Percentiles rank a stretch among this genome's conserved stretches.
Evolutionary conservation across 352 stramenopile genomes (phyloP).

Genomic region (Hyphochytrium catenoides): DNA sequence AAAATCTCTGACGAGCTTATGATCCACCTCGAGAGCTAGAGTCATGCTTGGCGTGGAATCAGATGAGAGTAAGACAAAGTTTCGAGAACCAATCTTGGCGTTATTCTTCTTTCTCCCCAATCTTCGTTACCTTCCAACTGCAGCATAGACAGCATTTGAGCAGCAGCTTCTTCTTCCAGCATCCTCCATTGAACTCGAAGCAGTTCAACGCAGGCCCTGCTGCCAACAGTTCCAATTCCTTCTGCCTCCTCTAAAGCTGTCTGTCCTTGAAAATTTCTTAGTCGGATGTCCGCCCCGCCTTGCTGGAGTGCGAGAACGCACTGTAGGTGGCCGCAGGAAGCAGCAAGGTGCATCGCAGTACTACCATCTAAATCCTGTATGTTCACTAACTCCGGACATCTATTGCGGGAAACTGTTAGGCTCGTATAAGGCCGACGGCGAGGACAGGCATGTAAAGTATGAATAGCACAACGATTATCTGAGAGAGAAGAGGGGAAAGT

Average conservation of each 20-base stretch:
- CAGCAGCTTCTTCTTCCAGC: constrained; percentile 41
- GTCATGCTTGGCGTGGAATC: too few species aligned
- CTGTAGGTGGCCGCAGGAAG: constrained; percentile 34
- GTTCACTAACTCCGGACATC: constrained; percentile 34
- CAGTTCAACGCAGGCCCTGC: constrained; percentile 24
- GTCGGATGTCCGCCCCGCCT: constrained; percentile 34
- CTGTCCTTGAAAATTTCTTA: constrained; percentile 45
- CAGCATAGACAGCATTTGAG: constrained; percentile 50
- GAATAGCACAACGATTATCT: not conserved
- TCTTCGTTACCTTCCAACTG: constrained; percentile 35
- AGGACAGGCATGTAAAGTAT: too few species aligned
- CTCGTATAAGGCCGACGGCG: too few species aligned
- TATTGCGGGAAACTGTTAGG: too few species aligned
- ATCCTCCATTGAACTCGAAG: constrained; percentile 30
- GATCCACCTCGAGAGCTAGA: too few species aligned
- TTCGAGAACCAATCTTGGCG: too few species aligned
- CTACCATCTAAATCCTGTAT: constrained; percentile 51
- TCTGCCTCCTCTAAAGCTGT: constrained; percentile 48
- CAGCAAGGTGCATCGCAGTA: constrained; percentile 48
- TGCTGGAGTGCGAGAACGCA: constrained; percentile 35
- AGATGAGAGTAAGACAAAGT: too few species aligned
- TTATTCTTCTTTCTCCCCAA: not conserved
- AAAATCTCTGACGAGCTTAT: too few species aligned
- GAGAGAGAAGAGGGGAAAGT: not conserved
- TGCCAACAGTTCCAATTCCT: constrained; percentile 25